Percentiles rank a stretch among this genome's conserved stretches.
These are phyloP conservation scores for Silybum marianum DNA, from an alignment of 129 eudicot genomes.

Conservation along the genomic window DNA sequence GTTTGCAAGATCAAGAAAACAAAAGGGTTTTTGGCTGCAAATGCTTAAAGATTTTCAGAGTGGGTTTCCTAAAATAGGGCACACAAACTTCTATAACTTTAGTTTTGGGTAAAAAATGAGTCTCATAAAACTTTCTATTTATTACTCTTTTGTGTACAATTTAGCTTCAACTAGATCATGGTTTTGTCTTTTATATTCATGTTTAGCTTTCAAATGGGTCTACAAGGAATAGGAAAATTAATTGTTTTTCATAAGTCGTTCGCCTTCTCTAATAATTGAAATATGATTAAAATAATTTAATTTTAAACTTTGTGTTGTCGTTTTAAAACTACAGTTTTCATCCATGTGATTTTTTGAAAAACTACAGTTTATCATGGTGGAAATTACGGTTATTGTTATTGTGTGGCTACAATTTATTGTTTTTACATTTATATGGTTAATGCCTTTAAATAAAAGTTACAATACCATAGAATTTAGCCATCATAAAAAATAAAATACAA, in stretches of 20 bases:
- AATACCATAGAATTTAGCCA: background rate
- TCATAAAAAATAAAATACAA: background rate
- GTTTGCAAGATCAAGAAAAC: slow-evolving; percentile 28
- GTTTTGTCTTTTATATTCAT: background rate
- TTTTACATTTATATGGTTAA: background rate
- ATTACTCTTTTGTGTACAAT: slow-evolving; percentile 13
- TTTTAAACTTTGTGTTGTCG: background rate
- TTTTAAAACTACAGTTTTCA: too few relatives aligned
- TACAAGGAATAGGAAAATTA: background rate
- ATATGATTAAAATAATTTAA: background rate
- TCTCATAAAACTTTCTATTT: slow-evolving; percentile 23
- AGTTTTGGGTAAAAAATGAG: slow-evolving; percentile 19
- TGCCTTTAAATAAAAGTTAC: background rate
- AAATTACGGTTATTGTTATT: background rate
- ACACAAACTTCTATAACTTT: slow-evolving; percentile 36
- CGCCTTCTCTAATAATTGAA: background rate
- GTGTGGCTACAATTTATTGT: background rate
- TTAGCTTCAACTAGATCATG: background rate
- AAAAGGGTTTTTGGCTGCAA: slow-evolving; percentile 11
- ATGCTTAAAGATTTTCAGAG: slow-evolving; percentile 23
- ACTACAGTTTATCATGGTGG: background rate
- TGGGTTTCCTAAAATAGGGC: slow-evolving; percentile 37
- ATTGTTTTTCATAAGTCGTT: background rate
- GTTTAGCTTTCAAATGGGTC: slow-evolving; percentile 6
- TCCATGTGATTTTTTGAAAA: too few relatives aligned